Base-by-base conservation (phyloP, 306 rosid genomes). In the Gynostemma pentaphyllum region DNA sequence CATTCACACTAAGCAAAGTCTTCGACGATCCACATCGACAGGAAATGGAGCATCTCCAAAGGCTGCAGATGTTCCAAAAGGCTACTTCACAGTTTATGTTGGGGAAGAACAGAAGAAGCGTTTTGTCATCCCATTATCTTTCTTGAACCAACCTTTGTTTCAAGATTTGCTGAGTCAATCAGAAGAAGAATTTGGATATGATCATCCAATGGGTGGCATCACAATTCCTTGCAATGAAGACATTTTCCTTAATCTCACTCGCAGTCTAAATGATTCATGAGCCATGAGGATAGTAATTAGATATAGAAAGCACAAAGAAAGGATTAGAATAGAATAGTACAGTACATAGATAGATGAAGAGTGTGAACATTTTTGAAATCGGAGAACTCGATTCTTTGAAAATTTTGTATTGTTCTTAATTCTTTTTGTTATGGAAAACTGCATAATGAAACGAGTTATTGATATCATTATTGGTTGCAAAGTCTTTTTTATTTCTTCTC, bases 181-280 rank as follows among this genome's bases (percentile, higher is more conserved):
- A 47, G 76, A 75, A 55, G 81, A 79, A 62, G 78, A 80, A 60
- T 80, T 80, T 21, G 84, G 73, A 45, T 74, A 50, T 44, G 27
- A 62, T 24, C 79, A 78, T 67, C 81, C 74, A 16, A 78, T 67
- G 62, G 83, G 73, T 26, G 74, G 72, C 46, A 67, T 79, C 54
- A 73, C 78, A 18, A 69, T 82, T 60, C 79, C 79, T 12, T 73
- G 77, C 61, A 75, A 29, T 39, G 53, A 62, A 62, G 67, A 26
- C 24, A 45, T 10, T n/a, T 62, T 62, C 50, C 32, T 44, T 16
- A 42, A 21, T 52, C 60, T 52, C 60, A 52, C 37, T 2, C 37
- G 27, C 2, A 52, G 60, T n/a, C 12, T 52, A 3, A 27, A 50
- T 1, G 9, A 22, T 1, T 37, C 19, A 36, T 37, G 60, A 47